Evolutionary conservation across 805 yeast genomes (phyloP).

Genomic region (Lipomyces sp.): DNA sequence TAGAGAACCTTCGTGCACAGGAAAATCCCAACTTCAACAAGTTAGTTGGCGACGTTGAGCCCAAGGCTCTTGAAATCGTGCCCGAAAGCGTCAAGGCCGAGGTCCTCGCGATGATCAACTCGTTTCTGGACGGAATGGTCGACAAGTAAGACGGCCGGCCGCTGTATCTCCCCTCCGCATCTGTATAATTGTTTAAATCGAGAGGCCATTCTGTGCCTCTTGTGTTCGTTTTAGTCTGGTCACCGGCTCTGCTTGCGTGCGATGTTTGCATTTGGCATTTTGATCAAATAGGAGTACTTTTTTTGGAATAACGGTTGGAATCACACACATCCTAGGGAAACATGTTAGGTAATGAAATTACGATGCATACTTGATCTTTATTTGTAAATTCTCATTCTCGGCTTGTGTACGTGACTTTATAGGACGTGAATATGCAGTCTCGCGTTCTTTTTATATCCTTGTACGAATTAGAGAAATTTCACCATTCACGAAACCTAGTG

Average conservation of each 20-base stretch:
- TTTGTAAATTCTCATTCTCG: too few relatives aligned
- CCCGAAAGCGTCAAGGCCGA: constrained; percentile 63
- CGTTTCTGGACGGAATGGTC: constrained; percentile 31
- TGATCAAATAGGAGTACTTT: too few relatives aligned
- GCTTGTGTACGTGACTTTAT: too few relatives aligned
- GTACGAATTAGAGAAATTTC: too few relatives aligned
- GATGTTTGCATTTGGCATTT: too few relatives aligned
- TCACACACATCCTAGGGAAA: too few relatives aligned
- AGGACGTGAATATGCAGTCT: too few relatives aligned
- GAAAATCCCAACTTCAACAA: constrained; percentile 52
- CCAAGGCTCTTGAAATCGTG: constrained; percentile 65
- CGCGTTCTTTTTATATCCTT: too few relatives aligned
- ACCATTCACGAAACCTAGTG: not conserved
- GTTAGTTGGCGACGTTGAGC: constrained; percentile 53
- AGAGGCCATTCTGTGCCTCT: not conserved
- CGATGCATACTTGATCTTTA: too few relatives aligned
- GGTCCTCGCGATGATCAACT: constrained; percentile 53
- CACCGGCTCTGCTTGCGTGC: too few relatives aligned
- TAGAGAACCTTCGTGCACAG: constrained; percentile 42
- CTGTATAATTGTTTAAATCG: not conserved
- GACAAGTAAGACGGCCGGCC: constrained; percentile 3
- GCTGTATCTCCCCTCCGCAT: not conserved
- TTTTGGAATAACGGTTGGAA: too few relatives aligned
- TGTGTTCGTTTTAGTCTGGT: not conserved
- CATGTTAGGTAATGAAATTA: too few relatives aligned